These are phyloP conservation scores for Flaveria bidentis DNA, from an alignment of 129 eudicot genomes.

Conservation along the genomic window DNA sequence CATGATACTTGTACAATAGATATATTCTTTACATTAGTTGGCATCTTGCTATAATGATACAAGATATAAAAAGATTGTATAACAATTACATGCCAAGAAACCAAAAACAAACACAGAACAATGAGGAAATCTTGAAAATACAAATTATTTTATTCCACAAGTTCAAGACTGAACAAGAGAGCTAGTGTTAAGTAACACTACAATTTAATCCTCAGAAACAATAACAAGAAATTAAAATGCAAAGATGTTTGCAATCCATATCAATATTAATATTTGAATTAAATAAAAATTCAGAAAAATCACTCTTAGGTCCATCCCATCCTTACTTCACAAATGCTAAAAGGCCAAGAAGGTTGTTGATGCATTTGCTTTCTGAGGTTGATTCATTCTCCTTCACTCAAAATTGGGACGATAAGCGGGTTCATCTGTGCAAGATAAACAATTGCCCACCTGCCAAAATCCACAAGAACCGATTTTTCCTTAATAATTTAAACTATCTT, in stretches of 20 bases:
- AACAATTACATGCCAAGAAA: neutral
- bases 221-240: constrained; percentile 22
- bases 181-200: constrained; percentile 16
- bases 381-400: constrained; percentile 66
- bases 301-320: constrained; percentile 32
- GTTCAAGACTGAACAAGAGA: constrained; percentile 31
- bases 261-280: constrained; percentile 18
- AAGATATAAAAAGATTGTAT: no score
- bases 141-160: constrained; percentile 30
- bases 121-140: neutral
- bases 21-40: no score
- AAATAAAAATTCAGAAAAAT: constrained; percentile 24
- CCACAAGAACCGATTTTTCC: constrained; percentile 14
- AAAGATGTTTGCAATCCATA: constrained; percentile 25
- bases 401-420: constrained; percentile 80
- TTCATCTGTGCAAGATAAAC: constrained; percentile 91
- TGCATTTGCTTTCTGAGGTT: constrained; percentile 16
- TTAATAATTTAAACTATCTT: neutral
- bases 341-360: constrained; percentile 20
- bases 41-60: no score
- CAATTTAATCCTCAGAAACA: constrained; percentile 28
- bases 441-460: constrained; percentile 80
- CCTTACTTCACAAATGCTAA: constrained; percentile 34
- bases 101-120: neutral
- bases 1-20: no score